Base-by-base conservation (phyloP, 768 basidiomycete species). In the Leucocoprinus birnbaumii region DNA sequence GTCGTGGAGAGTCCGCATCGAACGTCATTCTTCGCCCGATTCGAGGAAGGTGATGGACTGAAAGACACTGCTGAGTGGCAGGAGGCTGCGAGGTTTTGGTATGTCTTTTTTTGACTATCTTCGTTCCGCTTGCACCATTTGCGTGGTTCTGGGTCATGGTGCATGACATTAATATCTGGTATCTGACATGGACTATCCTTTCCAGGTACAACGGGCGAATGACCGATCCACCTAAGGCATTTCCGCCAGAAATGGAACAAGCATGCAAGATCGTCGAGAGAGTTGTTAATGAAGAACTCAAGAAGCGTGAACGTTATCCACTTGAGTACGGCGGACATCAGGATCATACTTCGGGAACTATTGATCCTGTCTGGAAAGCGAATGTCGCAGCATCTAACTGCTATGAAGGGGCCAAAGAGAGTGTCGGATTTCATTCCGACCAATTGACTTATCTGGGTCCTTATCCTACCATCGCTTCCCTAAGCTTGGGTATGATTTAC, bases 371-470 rank as follows among this genome's bases (percentile, higher is more conserved):
- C 6, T 93, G 91, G 91, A 75, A 81, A 51, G 91, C 91, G 1
- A 93, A 92, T 60, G 90, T 93, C 21, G 91, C 91, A 2, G 91
- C 90, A 1, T 83, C 90, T 2, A 93, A 93, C 61, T 87, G 90
- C 60, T 93, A 93, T 57, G 81, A 86, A 64, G 90, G 90, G n/a
- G 78, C 80, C 35, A 85, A 86, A 63, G 90, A 91, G 66, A 83
- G 84, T 48, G 91, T 93, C 2, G 91, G 91, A 0, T 85, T 80
- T 63, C 91, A 93, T 65, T 85, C 90, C 3, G 91, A 93, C 66
- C 87, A 88, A 51, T 67, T 90, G 52, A 90, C 90, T 0, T 86
- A 87, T 69, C 73, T 93, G 6, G 91, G 91, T 9, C 91, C 91
- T 13, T 91, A 86, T 67, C 85, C 89, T 4, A 92, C 91, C 0